Base-by-base conservation (phyloP, 768 basidiomycete genomes). In the Tulasnella calospora region DNA sequence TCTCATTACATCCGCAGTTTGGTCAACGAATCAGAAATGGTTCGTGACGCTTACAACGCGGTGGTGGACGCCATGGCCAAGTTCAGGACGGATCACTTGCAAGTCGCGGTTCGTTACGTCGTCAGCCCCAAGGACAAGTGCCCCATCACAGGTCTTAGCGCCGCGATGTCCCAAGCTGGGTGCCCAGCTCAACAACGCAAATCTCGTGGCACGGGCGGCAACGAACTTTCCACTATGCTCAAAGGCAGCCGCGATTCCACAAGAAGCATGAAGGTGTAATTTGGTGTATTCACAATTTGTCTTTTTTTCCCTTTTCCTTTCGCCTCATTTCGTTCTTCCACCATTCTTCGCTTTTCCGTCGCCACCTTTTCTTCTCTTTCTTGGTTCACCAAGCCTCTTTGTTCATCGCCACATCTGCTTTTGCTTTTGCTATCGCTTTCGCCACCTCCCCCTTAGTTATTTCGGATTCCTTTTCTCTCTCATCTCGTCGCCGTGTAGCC, bases 1-100 rank as follows among this genome's bases (percentile, higher is more conserved):
- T 71, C 89, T 83, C 81, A 91, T 88, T 55, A 94, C 89, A 84
- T 94, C 17, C 88, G 93, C 41, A 82, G 84, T 23, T 84, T 94
- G 44, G 90, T 92, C 41, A 40, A 47, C 30, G 69, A 46, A 47
- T 78, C 77, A 7, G 69, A 71, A 3, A 4, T 12, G 6, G 77
- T 78, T 40, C 70, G 69, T 6, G 33, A 8, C 0, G 77, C 36
- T 23, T 78, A 78, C 77, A 71, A 73, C 44, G 41, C 19, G 36
- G 77, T 78, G 21, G 5, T 78, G 36, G 71, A 78, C 17, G 77
- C 71, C 77, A 78, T 78, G 77, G 70, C 77, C 69, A 73, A 78
- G 69, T 78, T 78, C 77, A 30, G 77, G 40, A 78, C 77, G 0
- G 77, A 78, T 51, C 77, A 78, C 71, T 44, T 78, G 40, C 69